These are phyloP conservation scores for Leishmania braziliensis DNA, from an alignment of 208 protist species.

Conservation along the genomic window DNA sequence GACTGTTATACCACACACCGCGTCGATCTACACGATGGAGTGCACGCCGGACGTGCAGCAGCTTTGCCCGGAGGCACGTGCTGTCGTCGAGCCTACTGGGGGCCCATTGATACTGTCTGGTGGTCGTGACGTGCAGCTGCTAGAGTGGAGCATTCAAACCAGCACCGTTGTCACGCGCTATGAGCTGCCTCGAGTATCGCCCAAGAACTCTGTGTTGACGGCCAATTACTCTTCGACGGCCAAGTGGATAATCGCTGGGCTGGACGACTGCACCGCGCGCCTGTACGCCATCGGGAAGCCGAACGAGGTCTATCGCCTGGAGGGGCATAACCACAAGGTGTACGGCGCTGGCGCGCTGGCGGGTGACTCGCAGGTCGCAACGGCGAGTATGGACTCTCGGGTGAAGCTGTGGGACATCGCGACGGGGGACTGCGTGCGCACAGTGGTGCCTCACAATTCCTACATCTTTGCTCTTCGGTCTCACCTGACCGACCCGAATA, in stretches of 20 bases:
- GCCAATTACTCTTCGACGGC: conserved; percentile 28
- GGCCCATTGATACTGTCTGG: conserved; percentile 28
- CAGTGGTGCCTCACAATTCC: conserved; percentile 35
- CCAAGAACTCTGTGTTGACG: conserved; percentile 25
- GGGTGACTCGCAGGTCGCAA: conserved; percentile 37
- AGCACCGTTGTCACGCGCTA: conserved; percentile 26
- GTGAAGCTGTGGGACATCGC: conserved; percentile 65
- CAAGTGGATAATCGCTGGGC: conserved; percentile 33
- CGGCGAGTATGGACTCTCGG: conserved; percentile 60
- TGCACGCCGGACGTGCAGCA: conserved; percentile 17
- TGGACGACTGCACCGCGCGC: conserved; percentile 37
- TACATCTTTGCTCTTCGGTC: conserved; percentile 63
- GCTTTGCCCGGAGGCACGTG: conserved; percentile 23
- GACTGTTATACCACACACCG: conserved; percentile 35
- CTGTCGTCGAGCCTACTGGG: conserved; percentile 14
- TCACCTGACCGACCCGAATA: conserved; percentile 35
- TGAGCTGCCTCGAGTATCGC: conserved; percentile 18
- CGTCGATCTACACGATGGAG: conserved; percentile 51
- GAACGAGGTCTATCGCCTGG: conserved; percentile 25
- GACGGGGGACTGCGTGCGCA: conserved; percentile 34
- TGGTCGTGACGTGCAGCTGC: conserved; percentile 31
- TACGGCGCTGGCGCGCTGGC: conserved; percentile 51
- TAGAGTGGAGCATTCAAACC: conserved; percentile 36
- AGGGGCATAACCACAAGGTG: conserved; percentile 63
- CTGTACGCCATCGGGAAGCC: conserved; percentile 32